phyloP scores from a whole-genome alignment of 2,329 filamentous ascomycete species.

The Aspergillus hortae region DNA sequence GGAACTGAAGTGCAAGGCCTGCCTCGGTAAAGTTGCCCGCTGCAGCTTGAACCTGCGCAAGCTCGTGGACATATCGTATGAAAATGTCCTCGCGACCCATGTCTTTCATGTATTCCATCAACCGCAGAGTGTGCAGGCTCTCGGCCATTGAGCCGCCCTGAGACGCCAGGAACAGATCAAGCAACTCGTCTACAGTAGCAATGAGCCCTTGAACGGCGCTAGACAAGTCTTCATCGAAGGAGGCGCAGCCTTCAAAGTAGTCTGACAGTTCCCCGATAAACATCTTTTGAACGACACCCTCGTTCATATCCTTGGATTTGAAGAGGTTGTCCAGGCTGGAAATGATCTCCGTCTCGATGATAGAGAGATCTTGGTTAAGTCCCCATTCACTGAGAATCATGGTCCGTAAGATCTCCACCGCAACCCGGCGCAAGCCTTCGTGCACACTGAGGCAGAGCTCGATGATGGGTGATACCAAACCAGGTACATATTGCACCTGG shows the following conservation, averaged over 20 bases:
- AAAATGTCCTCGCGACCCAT: constrained; percentile 98
- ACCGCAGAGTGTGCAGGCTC: constrained; percentile 79
- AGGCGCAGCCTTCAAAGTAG: constrained; percentile 69
- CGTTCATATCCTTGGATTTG: constrained; percentile 81
- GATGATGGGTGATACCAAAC: constrained; percentile 84
- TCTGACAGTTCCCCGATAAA: constrained; percentile 84
- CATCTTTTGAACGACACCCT: constrained; percentile 85
- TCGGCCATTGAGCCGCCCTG: constrained; percentile 72
- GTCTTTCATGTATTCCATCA: constrained; percentile 95
- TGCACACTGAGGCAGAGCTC: constrained; percentile 94
- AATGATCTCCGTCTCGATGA: constrained; percentile 95
- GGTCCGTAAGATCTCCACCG: constrained; percentile 88
- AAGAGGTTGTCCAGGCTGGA: constrained; percentile 88
- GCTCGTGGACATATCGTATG: constrained; percentile 89
- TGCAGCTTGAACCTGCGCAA: constrained; percentile 72
- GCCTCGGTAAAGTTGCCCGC: constrained; percentile 81
- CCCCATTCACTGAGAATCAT: constrained; percentile 99
- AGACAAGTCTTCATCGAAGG: constrained; percentile 70
- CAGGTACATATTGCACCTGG: constrained; percentile 96
- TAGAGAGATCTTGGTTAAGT: constrained; percentile 82
- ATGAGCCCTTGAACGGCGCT: constrained; percentile 74
- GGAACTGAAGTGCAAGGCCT: constrained; percentile 80
- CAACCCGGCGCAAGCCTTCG: constrained; percentile 81
- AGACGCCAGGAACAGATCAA: constrained; percentile 86
- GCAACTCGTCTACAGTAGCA: constrained; percentile 79